Evolutionary conservation across 2,329 filamentous ascomycete genomes (phyloP), one percentile per base, ranked within the genome.

Genomic region (Fusarium dimerum): DNA sequence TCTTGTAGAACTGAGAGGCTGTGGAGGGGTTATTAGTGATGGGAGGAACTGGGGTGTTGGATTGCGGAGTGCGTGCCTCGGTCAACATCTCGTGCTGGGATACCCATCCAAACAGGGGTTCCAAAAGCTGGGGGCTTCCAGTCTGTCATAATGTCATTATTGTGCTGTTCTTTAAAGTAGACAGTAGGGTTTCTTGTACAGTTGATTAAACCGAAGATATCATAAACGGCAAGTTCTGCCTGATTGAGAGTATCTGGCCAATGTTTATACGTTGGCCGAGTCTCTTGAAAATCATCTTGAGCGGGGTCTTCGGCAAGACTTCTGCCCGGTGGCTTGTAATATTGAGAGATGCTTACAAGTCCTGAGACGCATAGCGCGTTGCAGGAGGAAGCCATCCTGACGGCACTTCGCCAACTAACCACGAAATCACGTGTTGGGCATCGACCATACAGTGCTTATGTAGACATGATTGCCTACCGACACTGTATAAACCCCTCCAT

Each of bases 71-170:
- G 48, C 56, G 20, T 52, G 66, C 66, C 66, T 52, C 66, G 62
- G 10, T 39, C 34, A 13, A 68, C 63, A 36, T 68, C 56, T 3
- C 41, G 58, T 30, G 66, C 66, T n/a, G 66, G 63, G 18, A 68
- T 68, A 6, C 49, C 52, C 56, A 68, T 60, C 66, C 66, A 68
- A 15, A 64, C 52, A 3, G 66, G 66, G 10, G 57, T 59, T 26
- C 66, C 66, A 52, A 62, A 65, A 40, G 56, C 57, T 2, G 66
- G 66, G 11, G 65, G 63, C 40, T 66, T 68, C 66, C 66, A 68
- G 1, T 66, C 65, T 20, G 63, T 52, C 62, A 67, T 67, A 42
- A 20, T 26, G 20, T 26, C 7, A n/a, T 51, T 40, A 40, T n/a
- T 43, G 13, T n/a, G 8, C 8, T 4, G 2, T 5, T 2, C 6